Percentiles rank a stretch among this genome's conserved stretches.
Evolutionary conservation across 495 filamentous ascomycete genomes (phyloP).

Genomic region (Hypoxylon lenormandii): DNA sequence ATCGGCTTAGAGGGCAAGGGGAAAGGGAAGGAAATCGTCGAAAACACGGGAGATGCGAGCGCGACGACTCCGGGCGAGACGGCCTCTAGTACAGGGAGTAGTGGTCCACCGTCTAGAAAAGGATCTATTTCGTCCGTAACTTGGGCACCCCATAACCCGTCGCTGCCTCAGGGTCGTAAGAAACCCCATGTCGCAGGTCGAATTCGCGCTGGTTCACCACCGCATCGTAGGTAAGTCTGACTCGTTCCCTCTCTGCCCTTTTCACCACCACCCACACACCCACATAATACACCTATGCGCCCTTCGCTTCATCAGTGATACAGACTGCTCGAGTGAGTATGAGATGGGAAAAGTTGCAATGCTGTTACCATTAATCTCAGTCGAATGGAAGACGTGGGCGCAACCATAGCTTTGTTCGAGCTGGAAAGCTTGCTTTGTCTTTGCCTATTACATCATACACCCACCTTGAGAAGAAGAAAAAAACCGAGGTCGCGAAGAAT

Average conservation of each 20-base stretch:
- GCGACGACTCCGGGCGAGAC: conserved; percentile 52
- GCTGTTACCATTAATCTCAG: conserved; percentile 4
- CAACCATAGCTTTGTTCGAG: conserved; percentile 4
- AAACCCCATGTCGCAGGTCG: conserved; percentile 58
- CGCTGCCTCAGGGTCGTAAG: conserved; percentile 59
- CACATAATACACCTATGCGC: neutral
- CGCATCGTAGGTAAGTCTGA: conserved; percentile 59
- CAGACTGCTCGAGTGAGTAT: conserved; percentile 1
- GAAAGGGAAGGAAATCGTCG: conserved; percentile 36
- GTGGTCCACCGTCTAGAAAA: conserved; percentile 56
- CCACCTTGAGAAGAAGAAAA: neutral
- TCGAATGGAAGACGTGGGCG: conserved; percentile 9
- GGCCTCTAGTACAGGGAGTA: conserved; percentile 51
- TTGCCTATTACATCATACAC: conserved; percentile 29
- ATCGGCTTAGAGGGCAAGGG: conserved; percentile 39
- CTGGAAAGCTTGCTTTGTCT: conserved; percentile 19
- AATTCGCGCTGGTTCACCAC: conserved; percentile 61
- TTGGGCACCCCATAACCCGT: conserved; percentile 57
- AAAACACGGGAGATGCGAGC: conserved; percentile 49
- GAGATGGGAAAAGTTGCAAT: conserved; percentile 1
- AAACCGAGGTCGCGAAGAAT: neutral
- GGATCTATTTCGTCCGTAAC: conserved; percentile 59
- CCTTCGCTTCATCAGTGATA: neutral
- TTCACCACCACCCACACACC: conserved; percentile 3
- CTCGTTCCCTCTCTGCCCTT: conserved; percentile 14